These are phyloP conservation scores for Pseudocohnilembus persalinus DNA, from an alignment of 169 alveolate species.

Conservation along the genomic window DNA sequence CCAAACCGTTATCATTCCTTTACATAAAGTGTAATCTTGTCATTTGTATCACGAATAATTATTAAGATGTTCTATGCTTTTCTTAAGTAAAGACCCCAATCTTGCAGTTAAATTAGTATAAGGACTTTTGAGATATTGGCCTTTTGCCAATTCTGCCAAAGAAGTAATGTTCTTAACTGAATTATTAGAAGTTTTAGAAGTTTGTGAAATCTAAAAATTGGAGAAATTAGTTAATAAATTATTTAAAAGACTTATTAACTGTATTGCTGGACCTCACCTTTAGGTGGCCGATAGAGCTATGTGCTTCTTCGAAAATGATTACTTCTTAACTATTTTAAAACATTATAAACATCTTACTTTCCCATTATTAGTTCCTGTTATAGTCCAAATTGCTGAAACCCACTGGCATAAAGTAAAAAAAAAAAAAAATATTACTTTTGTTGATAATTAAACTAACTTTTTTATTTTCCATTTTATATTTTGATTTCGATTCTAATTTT, in stretches of 20 bases:
- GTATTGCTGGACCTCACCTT: conserved; percentile 84
- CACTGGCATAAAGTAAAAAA: conserved; percentile 78
- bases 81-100: conserved; percentile 95
- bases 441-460: too few relatives aligned
- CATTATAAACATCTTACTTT: conserved; percentile 75
- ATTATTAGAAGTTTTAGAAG: conserved; percentile 91
- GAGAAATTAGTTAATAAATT: conserved; percentile 71
- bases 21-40: conserved; percentile 94
- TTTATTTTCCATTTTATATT: too few relatives aligned
- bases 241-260: conserved; percentile 77
- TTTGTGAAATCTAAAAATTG: conserved; percentile 70
- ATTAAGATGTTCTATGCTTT: conserved; percentile 94
- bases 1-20: conserved; percentile 94
- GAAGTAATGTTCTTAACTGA: conserved; percentile 95
- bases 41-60: conserved; percentile 93
- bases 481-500: too few relatives aligned
- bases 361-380: conserved; percentile 82
- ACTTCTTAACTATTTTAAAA: conserved; percentile 73
- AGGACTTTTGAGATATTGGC: conserved; percentile 96
- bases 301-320: conserved; percentile 86
- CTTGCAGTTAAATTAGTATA: conserved; percentile 92
- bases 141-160: conserved; percentile 94
- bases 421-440: too few relatives aligned
- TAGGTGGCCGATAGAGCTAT: conserved; percentile 88
- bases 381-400: conserved; percentile 77